Base-by-base conservation (phyloP, 306 rosid species). In the Cucurbita maxima region DNA sequence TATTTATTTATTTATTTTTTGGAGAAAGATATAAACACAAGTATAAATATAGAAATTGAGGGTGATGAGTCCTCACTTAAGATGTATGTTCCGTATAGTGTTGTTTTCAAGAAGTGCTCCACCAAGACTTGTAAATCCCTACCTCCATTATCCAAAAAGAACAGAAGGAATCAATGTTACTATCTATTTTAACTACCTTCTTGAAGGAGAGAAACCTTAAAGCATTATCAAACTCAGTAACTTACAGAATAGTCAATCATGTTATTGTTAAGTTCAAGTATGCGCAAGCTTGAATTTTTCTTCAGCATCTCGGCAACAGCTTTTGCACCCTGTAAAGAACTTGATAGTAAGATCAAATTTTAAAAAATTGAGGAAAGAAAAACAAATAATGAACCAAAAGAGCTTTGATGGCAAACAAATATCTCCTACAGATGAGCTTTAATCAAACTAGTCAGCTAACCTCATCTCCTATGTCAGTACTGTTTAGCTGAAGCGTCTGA, bases 111-210 rank as follows among this genome's bases (percentile, higher is more conserved):
- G 82, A 82, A 94, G 95, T 79, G 96, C 99, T 73, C 90, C 99
- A 36, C 96, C 99, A 72, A 94, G 83, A 85, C 97, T 87, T 75
- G 96, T 76, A 79, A 94, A 94, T 80, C 99, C 99, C 99, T 94
- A 83, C 85, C 85, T 84, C 93, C 87, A 86, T 79, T 82, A 78
- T 76, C 80, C 55, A 70, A 86, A 74, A 79, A 69, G 78, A 61
- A 81, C 22, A 75, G 73, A 58, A 43, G 76, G 60, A 83, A 79
- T 73, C 82, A 73, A 59, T 77, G 41, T 71, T 30, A 71, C 75
- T 51, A 6, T 71, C 75, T 30, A 13, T 15, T 34, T 47, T 30
- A 20, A 71, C 25, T 25, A 38, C 13, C 30, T 48, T 69, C 13
- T 30, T 41, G 60, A n/a, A 57, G 66, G 45, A 53, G 12, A 54